These are phyloP conservation scores for Epichloe typhina DNA, from an alignment of 2,329 filamentous ascomycete species.

Conservation along the genomic window DNA sequence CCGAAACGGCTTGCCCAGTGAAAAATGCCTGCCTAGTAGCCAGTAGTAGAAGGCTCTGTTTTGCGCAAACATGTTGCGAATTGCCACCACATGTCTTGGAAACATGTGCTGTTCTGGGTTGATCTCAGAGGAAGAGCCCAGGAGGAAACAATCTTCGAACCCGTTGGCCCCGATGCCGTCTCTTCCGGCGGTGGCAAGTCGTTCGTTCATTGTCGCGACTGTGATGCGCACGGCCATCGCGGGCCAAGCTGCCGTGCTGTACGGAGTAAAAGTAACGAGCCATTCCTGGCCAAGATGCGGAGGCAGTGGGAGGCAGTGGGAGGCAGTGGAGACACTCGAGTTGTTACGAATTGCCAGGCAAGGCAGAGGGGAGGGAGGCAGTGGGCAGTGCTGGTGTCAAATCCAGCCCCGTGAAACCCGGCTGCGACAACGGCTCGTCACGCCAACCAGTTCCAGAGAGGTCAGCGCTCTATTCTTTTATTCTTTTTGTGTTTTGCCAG, in stretches of 20 bases:
- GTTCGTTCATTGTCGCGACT: not conserved
- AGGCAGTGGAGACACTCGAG: too few relatives aligned
- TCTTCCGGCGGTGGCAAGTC: too few relatives aligned
- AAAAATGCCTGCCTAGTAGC: too few relatives aligned
- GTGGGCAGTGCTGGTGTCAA: not conserved
- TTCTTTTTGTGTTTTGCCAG: too few relatives aligned
- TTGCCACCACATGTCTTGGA: not conserved
- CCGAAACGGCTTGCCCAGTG: too few relatives aligned
- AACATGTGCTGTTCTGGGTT: not conserved
- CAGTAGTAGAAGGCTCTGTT: too few relatives aligned
- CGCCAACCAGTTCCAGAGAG: not conserved
- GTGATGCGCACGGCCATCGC: not conserved
- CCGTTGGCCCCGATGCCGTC: not conserved
- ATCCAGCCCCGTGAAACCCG: conserved; percentile 4
- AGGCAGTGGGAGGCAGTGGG: too few relatives aligned
- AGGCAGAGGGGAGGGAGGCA: too few relatives aligned
- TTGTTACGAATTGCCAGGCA: too few relatives aligned
- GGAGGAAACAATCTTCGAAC: not conserved
- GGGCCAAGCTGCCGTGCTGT: not conserved
- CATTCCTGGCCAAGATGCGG: too few relatives aligned
- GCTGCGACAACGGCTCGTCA: conserved; percentile 6
- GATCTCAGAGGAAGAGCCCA: not conserved
- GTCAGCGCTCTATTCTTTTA: too few relatives aligned
- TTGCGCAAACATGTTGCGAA: not conserved
- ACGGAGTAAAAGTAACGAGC: too few relatives aligned